These are phyloP conservation scores for Collybia mongolica DNA, from an alignment of 768 basidiomycete genomes.

Conservation along the genomic window DNA sequence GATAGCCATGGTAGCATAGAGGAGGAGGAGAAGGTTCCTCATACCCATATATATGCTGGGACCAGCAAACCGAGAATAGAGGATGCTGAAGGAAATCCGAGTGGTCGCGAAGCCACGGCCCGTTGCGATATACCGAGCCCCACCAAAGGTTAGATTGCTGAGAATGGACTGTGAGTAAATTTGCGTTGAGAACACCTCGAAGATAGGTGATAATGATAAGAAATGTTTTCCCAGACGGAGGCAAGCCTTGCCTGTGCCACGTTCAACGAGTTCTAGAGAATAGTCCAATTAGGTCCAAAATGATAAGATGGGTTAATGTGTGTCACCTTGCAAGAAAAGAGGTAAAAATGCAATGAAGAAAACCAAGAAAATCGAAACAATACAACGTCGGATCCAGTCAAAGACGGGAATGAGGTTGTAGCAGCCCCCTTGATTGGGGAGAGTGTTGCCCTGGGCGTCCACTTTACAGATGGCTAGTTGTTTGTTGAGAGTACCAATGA, in stretches of 20 bases:
- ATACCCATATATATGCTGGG: constrained; percentile 99
- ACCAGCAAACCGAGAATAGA: constrained; percentile 98
- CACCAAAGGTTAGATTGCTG: constrained; percentile 96
- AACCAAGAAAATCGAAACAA: constrained; percentile 97
- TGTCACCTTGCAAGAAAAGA: constrained; percentile 89
- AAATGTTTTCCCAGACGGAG: constrained; percentile 96
- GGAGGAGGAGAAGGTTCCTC: constrained; percentile 85
- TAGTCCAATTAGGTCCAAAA: neutral
- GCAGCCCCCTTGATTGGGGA: constrained; percentile 87
- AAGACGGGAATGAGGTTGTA: constrained; percentile 97
- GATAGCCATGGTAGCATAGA: constrained; percentile 88
- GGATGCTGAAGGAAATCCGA: constrained; percentile 91
- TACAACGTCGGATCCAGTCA: constrained; percentile 96
- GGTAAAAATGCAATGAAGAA: constrained; percentile 98
- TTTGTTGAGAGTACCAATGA: constrained; percentile 95
- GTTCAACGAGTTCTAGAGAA: constrained; percentile 82
- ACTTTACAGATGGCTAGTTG: constrained; percentile 85
- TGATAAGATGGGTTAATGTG: neutral
- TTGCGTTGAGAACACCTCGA: constrained; percentile 98
- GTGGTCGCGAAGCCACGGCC: constrained; percentile 99
- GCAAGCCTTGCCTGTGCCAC: constrained; percentile 92
- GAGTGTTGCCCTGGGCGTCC: constrained; percentile 76
- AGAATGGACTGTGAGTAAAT: constrained; percentile 97
- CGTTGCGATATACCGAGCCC: constrained; percentile 98
- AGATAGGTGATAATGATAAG: constrained; percentile 93